Base-by-base conservation (phyloP, 768 basidiomycete species). In the Podaxis rugospora region DNA sequence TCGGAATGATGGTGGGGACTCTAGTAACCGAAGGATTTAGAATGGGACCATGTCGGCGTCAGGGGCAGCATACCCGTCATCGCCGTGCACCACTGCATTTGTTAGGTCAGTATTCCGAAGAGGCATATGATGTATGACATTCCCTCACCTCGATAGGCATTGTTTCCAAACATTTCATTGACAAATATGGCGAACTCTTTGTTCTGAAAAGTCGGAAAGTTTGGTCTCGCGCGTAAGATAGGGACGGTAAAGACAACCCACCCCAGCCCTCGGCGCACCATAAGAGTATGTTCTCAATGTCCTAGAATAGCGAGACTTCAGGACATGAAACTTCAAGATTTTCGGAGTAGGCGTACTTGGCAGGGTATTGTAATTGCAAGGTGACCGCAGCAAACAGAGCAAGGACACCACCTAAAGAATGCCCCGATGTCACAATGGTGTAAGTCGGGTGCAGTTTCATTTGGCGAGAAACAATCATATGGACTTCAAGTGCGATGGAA, bases 321-420 rank as follows among this genome's bases (percentile, higher is more conserved):
- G 52, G 42, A 5, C 21, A 5, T 52, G n/a, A 42, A 39, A 11
- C 35, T 44, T 46, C 14, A 10, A 18, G 1, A 27, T 36, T 47
- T 6, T 25, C 44, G 46, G 44, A 36, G 54, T 35, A 11, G 7
- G 70, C 72, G 28, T 67, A 75, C 73, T 49, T 68, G 21, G 71
- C 71, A 1, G 74, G 71, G 63, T 82, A 79, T 47, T 78, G 76
- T 51, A 76, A 71, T 55, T 76, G 74, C 18, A 84, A 59, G 2
- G 77, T 70, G 13, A 84, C 70, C 2, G 80, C 80, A 1, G 78
- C 80, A 1, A 85, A 68, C 2, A 79, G 73, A 1, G 84, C 76
- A 4, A 86, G 67, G 0, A 83, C 72, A 5, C 83, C 84, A 9
- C 84, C 84, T 9, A 84, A 69, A 1, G 83, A 85, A 65, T 86